Percentiles rank a stretch among this genome's conserved stretches.
phyloP scores from a whole-genome alignment of 805 yeast genomes.

The Wickerhamiella cacticola region DNA sequence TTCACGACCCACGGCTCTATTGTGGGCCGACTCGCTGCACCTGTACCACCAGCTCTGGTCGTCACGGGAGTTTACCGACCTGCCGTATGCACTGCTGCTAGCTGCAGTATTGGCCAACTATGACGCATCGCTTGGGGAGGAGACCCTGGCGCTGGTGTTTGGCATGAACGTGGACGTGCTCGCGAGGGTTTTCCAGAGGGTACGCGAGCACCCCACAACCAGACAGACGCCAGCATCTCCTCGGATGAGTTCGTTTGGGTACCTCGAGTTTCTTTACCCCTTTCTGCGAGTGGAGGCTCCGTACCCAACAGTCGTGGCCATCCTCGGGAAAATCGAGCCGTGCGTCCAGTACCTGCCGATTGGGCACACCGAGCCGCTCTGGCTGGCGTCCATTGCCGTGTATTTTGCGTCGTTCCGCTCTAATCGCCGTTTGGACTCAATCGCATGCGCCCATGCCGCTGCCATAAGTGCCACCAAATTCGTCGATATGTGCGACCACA shows the following conservation, averaged over 20 bases:
- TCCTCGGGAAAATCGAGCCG: background rate
- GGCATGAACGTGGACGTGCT: background rate
- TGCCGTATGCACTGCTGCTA: background rate
- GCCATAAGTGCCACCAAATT: background rate
- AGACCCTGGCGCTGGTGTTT: background rate
- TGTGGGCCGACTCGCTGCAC: background rate
- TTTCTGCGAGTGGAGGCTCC: no score
- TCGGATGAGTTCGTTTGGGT: no score
- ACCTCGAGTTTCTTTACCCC: no score
- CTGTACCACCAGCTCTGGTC: slow-evolving; percentile 6
- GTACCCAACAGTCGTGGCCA: background rate
- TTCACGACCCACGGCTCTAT: background rate
- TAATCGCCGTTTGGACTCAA: background rate
- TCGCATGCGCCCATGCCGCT: background rate
- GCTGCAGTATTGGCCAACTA: background rate
- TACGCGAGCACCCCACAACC: background rate
- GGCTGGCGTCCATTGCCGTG: background rate
- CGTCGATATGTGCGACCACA: slow-evolving; percentile 3
- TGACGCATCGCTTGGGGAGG: background rate
- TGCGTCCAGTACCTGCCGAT: background rate
- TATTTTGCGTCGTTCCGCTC: background rate
- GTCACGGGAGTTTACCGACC: background rate
- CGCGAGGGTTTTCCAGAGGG: background rate
- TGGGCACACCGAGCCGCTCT: background rate
- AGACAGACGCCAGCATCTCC: background rate